Conservation (phyloP, 805 yeast species). For the Cyberlindnera galapagoensis region DNA sequence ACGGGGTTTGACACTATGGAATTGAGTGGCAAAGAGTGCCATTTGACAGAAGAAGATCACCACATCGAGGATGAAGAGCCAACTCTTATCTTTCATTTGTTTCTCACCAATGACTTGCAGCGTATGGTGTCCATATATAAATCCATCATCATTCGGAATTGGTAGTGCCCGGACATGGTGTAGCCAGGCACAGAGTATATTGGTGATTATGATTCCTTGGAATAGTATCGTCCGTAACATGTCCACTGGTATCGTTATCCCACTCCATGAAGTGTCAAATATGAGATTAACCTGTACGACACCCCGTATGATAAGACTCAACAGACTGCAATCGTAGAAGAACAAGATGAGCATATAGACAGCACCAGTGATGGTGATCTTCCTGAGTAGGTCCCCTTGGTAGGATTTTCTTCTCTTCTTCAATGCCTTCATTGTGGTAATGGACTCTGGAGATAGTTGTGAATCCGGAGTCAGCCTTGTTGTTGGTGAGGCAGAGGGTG, state of each 20-base stretch:
- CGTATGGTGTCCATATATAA: conserved; percentile 22
- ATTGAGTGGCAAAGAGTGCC: conserved; percentile 9
- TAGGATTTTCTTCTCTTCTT: conserved; percentile 11
- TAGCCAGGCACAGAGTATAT: conserved; percentile 2
- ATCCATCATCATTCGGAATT: conserved; percentile 18
- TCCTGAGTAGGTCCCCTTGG: conserved; percentile 9
- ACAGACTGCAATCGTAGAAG: conserved; percentile 23
- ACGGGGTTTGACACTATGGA: conserved; percentile 1
- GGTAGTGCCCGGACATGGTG: conserved; percentile 18
- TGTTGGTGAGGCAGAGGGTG: not conserved
- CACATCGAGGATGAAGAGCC: conserved; percentile 12
- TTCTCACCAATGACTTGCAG: conserved; percentile 21
- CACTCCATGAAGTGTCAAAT: not conserved
- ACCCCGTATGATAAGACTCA: conserved; percentile 13
- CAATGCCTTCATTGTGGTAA: conserved; percentile 9
- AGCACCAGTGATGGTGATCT: conserved; percentile 8
- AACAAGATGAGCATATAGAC: conserved; percentile 12
- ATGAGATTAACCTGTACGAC: conserved; percentile 10
- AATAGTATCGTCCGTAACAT: conserved; percentile 10
- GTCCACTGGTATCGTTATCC: conserved; percentile 6
- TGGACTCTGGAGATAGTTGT: conserved; percentile 4
- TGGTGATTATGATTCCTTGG: conserved; percentile 12
- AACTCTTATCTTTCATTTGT: conserved; percentile 13
- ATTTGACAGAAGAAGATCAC: conserved; percentile 16
- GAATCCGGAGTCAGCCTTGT: no score